Evolutionary conservation across 2,329 filamentous ascomycete species (phyloP).

Genomic region (Pezicula neosporulosa): DNA sequence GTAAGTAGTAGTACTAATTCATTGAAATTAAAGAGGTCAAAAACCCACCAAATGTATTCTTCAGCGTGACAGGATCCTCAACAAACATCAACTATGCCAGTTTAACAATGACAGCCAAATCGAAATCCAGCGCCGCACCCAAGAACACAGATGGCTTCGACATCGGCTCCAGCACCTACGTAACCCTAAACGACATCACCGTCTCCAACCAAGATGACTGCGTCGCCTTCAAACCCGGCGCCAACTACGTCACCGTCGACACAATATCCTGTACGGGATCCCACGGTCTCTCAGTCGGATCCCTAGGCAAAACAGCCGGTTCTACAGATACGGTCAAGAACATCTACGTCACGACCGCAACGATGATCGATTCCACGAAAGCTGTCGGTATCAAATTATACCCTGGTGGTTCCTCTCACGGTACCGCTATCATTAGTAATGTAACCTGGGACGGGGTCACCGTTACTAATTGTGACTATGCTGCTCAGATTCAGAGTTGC

Average conservation of each 20-base stretch:
- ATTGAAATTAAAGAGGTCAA: no score
- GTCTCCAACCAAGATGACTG: conserved; percentile 58
- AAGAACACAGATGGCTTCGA: conserved; percentile 54
- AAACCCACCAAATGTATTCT: conserved; percentile 43
- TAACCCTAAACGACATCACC: conserved; percentile 44
- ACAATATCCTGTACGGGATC: conserved; percentile 41
- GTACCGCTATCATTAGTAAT: conserved; percentile 35
- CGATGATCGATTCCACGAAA: conserved; percentile 39
- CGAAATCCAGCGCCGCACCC: conserved; percentile 34
- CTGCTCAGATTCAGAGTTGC: conserved; percentile 42
- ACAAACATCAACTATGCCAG: conserved; percentile 32
- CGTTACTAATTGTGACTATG: conserved; percentile 37
- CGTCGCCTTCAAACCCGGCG: conserved; percentile 53
- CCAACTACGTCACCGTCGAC: conserved; percentile 37
- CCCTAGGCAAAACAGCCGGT: conserved; percentile 33
- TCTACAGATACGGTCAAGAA: conserved; percentile 38
- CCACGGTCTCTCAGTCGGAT: conserved; percentile 45
- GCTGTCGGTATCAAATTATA: conserved; percentile 45
- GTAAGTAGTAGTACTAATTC: no score
- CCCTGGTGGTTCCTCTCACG: conserved; percentile 33
- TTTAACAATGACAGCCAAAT: conserved; percentile 35
- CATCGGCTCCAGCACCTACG: conserved; percentile 38
- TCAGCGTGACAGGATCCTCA: conserved; percentile 33
- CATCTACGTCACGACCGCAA: conserved; percentile 35
- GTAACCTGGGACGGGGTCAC: conserved; percentile 37